These are phyloP conservation scores for Thelonectria olida DNA, from an alignment of 2,329 filamentous ascomycete genomes.

Conservation along the genomic window DNA sequence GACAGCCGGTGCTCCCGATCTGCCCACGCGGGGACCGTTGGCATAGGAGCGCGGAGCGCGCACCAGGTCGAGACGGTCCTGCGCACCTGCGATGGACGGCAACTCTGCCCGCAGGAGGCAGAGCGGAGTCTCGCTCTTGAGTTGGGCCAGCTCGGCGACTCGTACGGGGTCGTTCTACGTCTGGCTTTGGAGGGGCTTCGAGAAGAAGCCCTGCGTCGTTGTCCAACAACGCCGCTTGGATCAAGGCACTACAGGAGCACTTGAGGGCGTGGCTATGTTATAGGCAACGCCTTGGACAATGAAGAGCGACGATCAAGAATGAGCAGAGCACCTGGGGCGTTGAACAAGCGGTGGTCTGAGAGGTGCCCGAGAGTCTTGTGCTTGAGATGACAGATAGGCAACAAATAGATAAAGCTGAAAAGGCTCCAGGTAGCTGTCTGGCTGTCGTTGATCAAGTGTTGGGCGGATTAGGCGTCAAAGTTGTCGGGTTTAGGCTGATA, in stretches of 20 bases:
- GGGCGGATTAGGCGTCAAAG: conserved; percentile 41
- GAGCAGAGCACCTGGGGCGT: neutral
- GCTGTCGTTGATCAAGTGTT: conserved; percentile 29
- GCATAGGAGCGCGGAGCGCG: conserved; percentile 42
- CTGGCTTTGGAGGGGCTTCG: conserved; percentile 27
- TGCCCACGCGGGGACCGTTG: conserved; percentile 39
- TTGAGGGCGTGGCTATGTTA: conserved; percentile 14
- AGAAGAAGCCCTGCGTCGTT: conserved; percentile 35
- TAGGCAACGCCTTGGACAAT: conserved; percentile 1
- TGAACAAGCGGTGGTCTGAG: conserved; percentile 6
- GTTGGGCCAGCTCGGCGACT: conserved; percentile 53
- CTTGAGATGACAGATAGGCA: conserved; percentile 3
- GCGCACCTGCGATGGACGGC: conserved; percentile 42
- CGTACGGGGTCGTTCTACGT: conserved; percentile 22
- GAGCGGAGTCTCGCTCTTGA: conserved; percentile 52
- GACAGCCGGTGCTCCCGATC: conserved; percentile 57
- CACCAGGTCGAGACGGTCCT: conserved; percentile 41
- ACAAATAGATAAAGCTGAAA: neutral
- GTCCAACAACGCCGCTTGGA: conserved; percentile 22
- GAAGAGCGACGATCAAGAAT: neutral
- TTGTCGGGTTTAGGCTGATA: conserved; percentile 33
- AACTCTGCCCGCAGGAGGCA: conserved; percentile 54
- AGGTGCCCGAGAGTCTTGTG: conserved; percentile 4
- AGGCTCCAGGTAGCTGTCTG: conserved; percentile 21
- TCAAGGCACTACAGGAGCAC: conserved; percentile 15